These are phyloP conservation scores for Didymella pinodella DNA, from an alignment of 2,329 filamentous ascomycete species.

Conservation along the genomic window DNA sequence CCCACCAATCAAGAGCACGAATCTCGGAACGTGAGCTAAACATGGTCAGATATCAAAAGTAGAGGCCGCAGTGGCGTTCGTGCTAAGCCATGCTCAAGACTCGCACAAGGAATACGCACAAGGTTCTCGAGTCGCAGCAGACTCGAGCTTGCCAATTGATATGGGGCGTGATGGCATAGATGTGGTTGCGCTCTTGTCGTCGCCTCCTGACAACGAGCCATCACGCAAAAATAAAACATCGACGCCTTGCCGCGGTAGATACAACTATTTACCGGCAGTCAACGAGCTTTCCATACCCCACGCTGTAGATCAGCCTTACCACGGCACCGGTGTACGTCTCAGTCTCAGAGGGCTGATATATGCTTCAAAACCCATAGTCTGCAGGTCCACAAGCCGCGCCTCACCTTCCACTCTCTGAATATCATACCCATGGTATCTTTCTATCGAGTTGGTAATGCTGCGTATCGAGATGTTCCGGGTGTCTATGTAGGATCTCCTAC, in stretches of 20 bases:
- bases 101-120: constrained; percentile 11
- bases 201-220: constrained; percentile 1
- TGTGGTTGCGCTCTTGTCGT: constrained; percentile 4
- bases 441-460: constrained; percentile 41
- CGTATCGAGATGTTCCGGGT: constrained; percentile 43
- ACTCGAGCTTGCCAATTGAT: constrained; percentile 23
- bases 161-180: constrained; percentile 21
- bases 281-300: neutral
- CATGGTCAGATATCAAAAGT: constrained; percentile 24
- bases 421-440: constrained; percentile 34
- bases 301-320: constrained; percentile 4
- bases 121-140: constrained; percentile 15
- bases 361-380: neutral
- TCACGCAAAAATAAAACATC: neutral
- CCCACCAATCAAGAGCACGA: constrained; percentile 27
- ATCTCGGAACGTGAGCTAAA: constrained; percentile 31
- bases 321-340: constrained; percentile 3
- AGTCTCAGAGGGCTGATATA: constrained; percentile 14
- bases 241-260: neutral
- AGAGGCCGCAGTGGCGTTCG: constrained; percentile 25
- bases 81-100: constrained; percentile 26
- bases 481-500: constrained; percentile 35
- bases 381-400: neutral
- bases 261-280: neutral
- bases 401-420: constrained; percentile 10